Evolutionary conservation across 2,329 filamentous ascomycete genomes (phyloP).

Genomic region (Zymoseptoria brevis): DNA sequence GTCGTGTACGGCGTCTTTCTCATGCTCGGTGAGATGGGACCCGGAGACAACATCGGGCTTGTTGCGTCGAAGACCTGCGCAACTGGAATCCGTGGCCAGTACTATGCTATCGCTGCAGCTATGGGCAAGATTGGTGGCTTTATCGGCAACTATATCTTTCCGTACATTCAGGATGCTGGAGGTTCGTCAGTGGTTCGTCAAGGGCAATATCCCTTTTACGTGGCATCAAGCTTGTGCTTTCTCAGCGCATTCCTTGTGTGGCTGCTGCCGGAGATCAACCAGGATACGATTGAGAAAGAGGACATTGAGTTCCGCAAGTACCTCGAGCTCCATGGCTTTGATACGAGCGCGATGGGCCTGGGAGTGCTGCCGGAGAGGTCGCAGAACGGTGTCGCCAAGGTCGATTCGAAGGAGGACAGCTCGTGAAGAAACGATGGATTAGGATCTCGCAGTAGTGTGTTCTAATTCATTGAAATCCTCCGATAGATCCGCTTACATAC

Average conservation of each 20-base stretch:
- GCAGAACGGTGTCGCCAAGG: neutral
- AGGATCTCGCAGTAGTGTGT: neutral
- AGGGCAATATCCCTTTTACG: constrained; percentile 84
- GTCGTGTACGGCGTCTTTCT: constrained; percentile 74
- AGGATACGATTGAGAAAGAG: constrained; percentile 76
- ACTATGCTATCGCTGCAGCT: constrained; percentile 63
- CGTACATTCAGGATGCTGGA: constrained; percentile 52
- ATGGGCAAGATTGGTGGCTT: constrained; percentile 69
- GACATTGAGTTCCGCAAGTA: constrained; percentile 69
- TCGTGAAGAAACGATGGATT: neutral
- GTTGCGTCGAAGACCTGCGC: constrained; percentile 81
- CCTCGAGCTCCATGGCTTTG: constrained; percentile 66
- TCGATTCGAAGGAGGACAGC: neutral
- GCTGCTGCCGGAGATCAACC: constrained; percentile 65
- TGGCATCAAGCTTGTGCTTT: constrained; percentile 70
- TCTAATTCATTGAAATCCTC: neutral
- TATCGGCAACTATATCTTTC: constrained; percentile 74
- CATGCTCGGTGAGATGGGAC: constrained; percentile 68
- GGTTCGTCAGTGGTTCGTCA: constrained; percentile 39
- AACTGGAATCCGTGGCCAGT: constrained; percentile 71
- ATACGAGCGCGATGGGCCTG: constrained; percentile 40
- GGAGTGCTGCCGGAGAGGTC: constrained; percentile 1
- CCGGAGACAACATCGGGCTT: constrained; percentile 85
- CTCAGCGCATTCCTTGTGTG: constrained; percentile 62
- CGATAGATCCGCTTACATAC: neutral